phyloP scores from a whole-genome alignment of 371 early-diverging fungal species.

The Syncephalastrum contaminatum region DNA sequence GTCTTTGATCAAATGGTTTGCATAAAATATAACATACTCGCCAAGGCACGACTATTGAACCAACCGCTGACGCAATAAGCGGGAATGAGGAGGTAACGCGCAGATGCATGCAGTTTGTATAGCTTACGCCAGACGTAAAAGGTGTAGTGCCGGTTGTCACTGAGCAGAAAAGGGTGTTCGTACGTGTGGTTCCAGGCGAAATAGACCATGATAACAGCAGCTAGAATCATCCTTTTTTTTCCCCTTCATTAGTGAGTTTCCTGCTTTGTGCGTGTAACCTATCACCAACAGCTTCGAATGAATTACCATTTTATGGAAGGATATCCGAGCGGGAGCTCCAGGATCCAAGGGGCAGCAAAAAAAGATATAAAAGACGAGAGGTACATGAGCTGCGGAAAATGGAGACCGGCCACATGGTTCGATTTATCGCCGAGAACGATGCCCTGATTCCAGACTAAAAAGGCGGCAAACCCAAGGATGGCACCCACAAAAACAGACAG shows the following conservation, averaged over 20 bases:
- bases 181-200: conserved; percentile 61
- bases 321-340: conserved; percentile 3
- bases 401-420: conserved; percentile 81
- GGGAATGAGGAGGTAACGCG: conserved; percentile 69
- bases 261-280: no score
- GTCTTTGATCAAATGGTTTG: neutral
- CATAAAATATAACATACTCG: neutral
- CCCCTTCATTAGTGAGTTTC: no score
- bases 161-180: conserved; percentile 92
- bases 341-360: conserved; percentile 38
- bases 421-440: conserved; percentile 88
- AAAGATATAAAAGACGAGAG: conserved; percentile 67
- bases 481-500: conserved; percentile 39
- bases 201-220: conserved; percentile 16
- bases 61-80: conserved; percentile 58
- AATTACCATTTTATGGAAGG: neutral
- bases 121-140: conserved; percentile 93
- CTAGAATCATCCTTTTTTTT: no score
- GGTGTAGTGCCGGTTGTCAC: conserved; percentile 94
- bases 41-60: conserved; percentile 26
- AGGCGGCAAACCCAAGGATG: conserved; percentile 55
- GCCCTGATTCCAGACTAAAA: conserved; percentile 80
- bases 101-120: conserved; percentile 53
- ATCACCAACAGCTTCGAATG: no score
- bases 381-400: conserved; percentile 90